These are phyloP conservation scores for Solanum habrochaites DNA, from an alignment of 257 asterid genomes.

Conservation along the genomic window DNA sequence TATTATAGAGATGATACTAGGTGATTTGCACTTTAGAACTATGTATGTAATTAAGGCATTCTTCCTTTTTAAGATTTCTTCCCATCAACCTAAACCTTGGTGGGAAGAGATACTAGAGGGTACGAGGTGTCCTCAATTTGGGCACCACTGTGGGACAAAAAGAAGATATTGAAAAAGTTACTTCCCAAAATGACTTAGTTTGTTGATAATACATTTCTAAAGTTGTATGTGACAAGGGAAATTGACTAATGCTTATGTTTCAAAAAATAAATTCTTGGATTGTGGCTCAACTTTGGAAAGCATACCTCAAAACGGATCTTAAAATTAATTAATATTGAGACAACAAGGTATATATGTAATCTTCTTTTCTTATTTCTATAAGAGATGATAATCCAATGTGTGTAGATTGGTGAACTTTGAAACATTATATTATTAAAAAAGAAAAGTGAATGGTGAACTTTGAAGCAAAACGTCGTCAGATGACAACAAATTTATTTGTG, in stretches of 20 bases:
- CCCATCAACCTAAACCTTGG: not conserved
- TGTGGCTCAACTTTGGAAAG: not conserved
- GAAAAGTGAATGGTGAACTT: not conserved
- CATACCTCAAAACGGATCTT: not conserved
- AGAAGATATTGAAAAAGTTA: not conserved
- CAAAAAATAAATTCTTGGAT: not conserved
- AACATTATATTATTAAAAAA: not conserved
- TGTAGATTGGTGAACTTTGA: not conserved
- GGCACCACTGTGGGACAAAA: not conserved
- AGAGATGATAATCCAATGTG: not conserved
- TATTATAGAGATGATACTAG: not conserved
- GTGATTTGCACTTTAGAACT: not conserved
- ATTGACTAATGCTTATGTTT: not conserved
- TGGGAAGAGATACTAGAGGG: not conserved
- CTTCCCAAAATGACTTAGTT: not conserved
- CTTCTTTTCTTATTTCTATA: not conserved
- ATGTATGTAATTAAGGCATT: not conserved
- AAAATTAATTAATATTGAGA: not conserved
- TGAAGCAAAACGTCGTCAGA: not conserved
- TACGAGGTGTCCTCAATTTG: not conserved
- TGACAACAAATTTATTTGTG: not conserved
- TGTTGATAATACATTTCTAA: not conserved
- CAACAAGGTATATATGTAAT: not conserved
- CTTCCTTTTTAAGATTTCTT: not conserved
- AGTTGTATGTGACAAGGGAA: not conserved